Base-by-base conservation (phyloP, 108 stramenopile genomes). In the Cylindrotheca closterium region DNA sequence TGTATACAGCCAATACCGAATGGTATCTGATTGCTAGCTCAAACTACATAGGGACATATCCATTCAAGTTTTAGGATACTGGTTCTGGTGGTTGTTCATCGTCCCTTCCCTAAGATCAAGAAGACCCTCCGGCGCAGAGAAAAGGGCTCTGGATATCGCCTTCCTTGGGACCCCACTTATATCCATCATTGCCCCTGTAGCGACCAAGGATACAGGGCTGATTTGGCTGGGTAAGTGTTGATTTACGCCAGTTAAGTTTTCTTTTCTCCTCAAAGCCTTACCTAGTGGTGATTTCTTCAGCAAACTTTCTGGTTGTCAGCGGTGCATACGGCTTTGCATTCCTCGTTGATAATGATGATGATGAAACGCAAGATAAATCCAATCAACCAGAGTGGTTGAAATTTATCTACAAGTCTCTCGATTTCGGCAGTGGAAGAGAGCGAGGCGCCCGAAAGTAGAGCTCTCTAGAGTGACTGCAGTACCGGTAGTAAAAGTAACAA, bases 41-140 rank as follows among this genome's bases (percentile, higher is more conserved):
- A 29, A 12, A 15, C 47, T 55, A 4, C 12, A 86, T 56, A 83
- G 92, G 85, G 92, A 95, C 49, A 83, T 95, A 0, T 83, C 89
- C 26, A 91, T 98, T 58, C 63, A 72, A 25, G 97, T 97, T 4
- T 63, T 98, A 47, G 97, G 96, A 53, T 98, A 96, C 63, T 98
- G 97, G 97, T 93, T 91, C 80, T 96, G 96, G 80, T 98, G 97
- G 97, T 80, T 98, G 21, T 98, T 98, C 74, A 93, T 96, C 53
- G 89, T 98, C 30, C 97, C 97, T 25, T 91, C 88, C 27, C 73
- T 98, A 30, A 68, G 97, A 10, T 84, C 86, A 47, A 80, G 96
- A 25, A 84, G 94, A 42, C 97, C 97, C 10, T 69, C 64, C 50
- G 92, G 92, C 25, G 49, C 53, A 26, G 97, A 98, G 79, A 98